Base-by-base conservation (phyloP, 345 rosid species). In the Arabidopsis suecica region DNA sequence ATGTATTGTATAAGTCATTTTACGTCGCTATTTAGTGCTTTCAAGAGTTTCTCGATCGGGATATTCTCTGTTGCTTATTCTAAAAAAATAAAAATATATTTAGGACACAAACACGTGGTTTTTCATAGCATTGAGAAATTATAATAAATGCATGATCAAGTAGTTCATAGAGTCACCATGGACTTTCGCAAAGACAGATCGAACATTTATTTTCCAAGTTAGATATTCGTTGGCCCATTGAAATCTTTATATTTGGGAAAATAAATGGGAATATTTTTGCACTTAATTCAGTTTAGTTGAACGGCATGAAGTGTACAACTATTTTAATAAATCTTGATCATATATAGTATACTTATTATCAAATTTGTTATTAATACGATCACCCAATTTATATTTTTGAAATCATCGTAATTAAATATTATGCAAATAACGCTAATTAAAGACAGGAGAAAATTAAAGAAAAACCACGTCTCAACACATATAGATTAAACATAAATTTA, bases 21-120 rank as follows among this genome's bases (percentile, higher is more conserved):
- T 56, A 32, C 60, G 47, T 45, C 55, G 12, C 38, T 25, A n/a
- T 25, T 53, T 62, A 30, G 6, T 47, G 14, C 72, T 49, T 37
- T 74, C 14, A 13, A 73, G 50, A 45, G 71, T 45, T 51, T 36
- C 59, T 34, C n/a, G 32, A 28, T 28, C 32, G 50, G 6, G 7
- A 57, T 58, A 28, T 25, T 66, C 36, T 66, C 61, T 65, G 72
- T 20, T 54, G 65, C 64, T 40, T 38, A 34, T n/a, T 2, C 1
- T 18, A 5, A 11, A 23, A 23, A 6, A 13, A 1, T 6, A 22
- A 23, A 6, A 20, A 2, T 28, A n/a, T 34, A 0, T 5, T 25
- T 59, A 34, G 32, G 68, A 75, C 62, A 75, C 20, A 40, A 68
- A 61, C 67, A 74, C 67, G 18, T 75, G 73, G 51, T 16, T 58